Conservation (phyloP, 352 stramenopile species). For the Pilasporangium apinafurcum region DNA sequence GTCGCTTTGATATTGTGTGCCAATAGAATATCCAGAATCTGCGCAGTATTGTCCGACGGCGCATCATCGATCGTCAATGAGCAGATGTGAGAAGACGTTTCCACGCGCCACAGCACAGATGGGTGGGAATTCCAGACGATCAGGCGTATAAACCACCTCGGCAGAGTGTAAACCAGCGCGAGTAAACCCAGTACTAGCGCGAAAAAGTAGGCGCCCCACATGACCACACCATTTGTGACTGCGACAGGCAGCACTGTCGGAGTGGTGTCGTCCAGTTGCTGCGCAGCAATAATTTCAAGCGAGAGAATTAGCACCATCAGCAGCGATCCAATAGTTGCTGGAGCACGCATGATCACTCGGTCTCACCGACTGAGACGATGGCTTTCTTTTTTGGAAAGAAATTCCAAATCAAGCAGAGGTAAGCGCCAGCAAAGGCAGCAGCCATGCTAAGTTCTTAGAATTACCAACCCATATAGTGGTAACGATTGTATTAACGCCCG, state of each 20-base stretch:
- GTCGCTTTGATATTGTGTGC: conserved; percentile 61
- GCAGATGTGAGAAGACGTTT: conserved; percentile 44
- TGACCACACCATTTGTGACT: conserved; percentile 4
- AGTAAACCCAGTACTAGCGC: conserved; percentile 25
- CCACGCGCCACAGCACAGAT: conserved; percentile 69
- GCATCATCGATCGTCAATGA: conserved; percentile 80
- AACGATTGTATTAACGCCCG: too few species aligned
- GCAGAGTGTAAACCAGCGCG: conserved; percentile 58
- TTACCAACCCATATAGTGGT: too few species aligned
- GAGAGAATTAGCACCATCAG: too few species aligned
- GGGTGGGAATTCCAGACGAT: conserved; percentile 60
- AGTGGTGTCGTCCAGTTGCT: conserved; percentile 8
- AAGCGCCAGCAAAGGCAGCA: too few species aligned
- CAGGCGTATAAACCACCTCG: conserved; percentile 59
- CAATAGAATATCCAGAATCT: conserved; percentile 68
- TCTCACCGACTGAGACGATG: too few species aligned
- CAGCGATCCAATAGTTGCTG: too few species aligned
- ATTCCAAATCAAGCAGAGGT: too few species aligned
- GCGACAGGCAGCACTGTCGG: not conserved
- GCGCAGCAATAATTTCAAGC: too few species aligned
- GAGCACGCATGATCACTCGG: too few species aligned
- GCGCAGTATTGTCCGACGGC: conserved; percentile 49
- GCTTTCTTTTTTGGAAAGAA: too few species aligned
- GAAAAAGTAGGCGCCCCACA: conserved; percentile 15
- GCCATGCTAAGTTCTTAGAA: too few species aligned